These are phyloP conservation scores for Fistulifera pelliculosa DNA, from an alignment of 108 stramenopile species.

Conservation along the genomic window DNA sequence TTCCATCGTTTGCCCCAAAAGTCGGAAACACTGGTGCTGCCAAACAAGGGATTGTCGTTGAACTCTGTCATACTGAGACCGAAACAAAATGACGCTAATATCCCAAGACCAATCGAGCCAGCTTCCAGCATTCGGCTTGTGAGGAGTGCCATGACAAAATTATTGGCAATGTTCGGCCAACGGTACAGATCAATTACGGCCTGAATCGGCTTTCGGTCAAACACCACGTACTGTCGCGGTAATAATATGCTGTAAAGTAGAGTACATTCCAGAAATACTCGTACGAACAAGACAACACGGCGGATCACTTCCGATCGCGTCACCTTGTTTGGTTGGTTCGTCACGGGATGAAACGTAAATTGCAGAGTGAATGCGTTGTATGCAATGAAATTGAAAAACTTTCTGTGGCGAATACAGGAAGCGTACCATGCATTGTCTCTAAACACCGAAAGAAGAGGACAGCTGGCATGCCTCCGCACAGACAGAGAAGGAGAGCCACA, in stretches of 20 bases:
- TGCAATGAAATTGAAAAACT: neutral
- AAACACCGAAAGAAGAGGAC: slow-evolving; percentile 14
- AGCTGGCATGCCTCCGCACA: slow-evolving; percentile 3
- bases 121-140: slow-evolving; percentile 4
- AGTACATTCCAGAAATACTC: neutral
- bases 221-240: slow-evolving; percentile 1
- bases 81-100: neutral
- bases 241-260: slow-evolving; percentile 5
- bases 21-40: slow-evolving; percentile 26
- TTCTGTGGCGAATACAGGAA: slow-evolving; percentile 10
- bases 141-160: slow-evolving; percentile 14
- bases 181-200: slow-evolving; percentile 7
- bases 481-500: slow-evolving; percentile 4
- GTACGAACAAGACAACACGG: neutral
- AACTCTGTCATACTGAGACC: neutral
- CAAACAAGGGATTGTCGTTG: slow-evolving; percentile 6
- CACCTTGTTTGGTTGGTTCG: neutral
- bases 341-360: slow-evolving; percentile 9
- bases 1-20: slow-evolving; percentile 59
- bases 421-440: slow-evolving; percentile 12
- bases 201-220: neutral
- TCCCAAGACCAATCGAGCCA: slow-evolving; percentile 3
- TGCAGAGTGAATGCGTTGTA: slow-evolving; percentile 11
- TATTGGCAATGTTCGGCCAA: slow-evolving; percentile 18
- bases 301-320: neutral